These are phyloP conservation scores for Botrytis elliptica DNA, from an alignment of 2,329 filamentous ascomycete genomes.

Conservation along the genomic window DNA sequence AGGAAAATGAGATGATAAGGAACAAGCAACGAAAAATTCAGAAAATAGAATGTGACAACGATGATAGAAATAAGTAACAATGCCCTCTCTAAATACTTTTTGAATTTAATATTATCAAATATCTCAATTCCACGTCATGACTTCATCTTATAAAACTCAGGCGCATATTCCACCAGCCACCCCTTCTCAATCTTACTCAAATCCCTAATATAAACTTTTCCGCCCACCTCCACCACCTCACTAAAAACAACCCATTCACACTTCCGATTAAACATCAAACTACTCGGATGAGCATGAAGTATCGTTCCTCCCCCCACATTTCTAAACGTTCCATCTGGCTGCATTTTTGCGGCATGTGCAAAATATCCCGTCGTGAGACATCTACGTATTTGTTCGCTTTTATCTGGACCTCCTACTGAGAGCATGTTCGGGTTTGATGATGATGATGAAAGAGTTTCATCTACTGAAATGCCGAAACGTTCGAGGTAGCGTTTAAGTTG, in stretches of 20 bases:
- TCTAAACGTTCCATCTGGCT: slow-evolving; percentile 84
- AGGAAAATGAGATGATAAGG: background rate
- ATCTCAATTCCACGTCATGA: background rate
- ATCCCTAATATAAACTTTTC: slow-evolving; percentile 87
- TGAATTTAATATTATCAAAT: background rate
- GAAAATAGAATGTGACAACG: background rate
- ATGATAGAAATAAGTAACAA: background rate
- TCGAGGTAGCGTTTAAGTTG: slow-evolving; percentile 88
- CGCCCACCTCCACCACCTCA: slow-evolving; percentile 84
- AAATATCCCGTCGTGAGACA: slow-evolving; percentile 92
- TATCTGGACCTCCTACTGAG: slow-evolving; percentile 45
- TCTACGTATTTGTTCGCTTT: slow-evolving; percentile 73
- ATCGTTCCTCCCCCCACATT: slow-evolving; percentile 78
- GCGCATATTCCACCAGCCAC: slow-evolving; percentile 89
- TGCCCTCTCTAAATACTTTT: background rate
- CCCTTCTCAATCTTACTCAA: slow-evolving; percentile 88
- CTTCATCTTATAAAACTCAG: slow-evolving; percentile 72
- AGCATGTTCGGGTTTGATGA: slow-evolving; percentile 38
- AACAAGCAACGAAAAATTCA: background rate
- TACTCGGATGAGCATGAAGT: slow-evolving; percentile 86
- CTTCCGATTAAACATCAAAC: slow-evolving; percentile 93
- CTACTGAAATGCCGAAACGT: slow-evolving; percentile 71
- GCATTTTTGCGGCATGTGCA: slow-evolving; percentile 90
- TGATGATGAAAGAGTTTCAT: slow-evolving; percentile 55
- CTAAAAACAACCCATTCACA: slow-evolving; percentile 96